Evolutionary conservation across 2,329 filamentous ascomycete species (phyloP).

Genomic region (Teratosphaeria gauchensis): DNA sequence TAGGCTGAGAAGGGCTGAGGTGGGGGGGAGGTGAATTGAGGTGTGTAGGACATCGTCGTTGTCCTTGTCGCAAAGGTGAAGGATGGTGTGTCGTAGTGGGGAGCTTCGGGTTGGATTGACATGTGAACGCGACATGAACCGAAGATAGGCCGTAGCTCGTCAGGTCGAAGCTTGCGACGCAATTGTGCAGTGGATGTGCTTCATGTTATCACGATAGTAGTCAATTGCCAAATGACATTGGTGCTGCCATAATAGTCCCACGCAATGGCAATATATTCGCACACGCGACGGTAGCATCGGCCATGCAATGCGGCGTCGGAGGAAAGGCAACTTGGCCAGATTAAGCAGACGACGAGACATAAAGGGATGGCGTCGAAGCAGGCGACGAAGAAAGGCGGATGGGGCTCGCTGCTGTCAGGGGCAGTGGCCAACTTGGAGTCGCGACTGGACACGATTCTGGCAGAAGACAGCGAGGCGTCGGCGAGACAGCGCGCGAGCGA

Average conservation of each 20-base stretch:
- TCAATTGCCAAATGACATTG: too few relatives aligned
- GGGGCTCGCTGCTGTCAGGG: slow-evolving; percentile 62
- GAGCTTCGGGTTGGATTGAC: neutral
- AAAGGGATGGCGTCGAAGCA: slow-evolving; percentile 3
- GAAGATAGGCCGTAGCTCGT: neutral
- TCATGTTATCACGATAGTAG: neutral
- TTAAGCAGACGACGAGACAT: neutral
- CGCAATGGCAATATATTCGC: neutral
- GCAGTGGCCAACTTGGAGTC: slow-evolving; percentile 92
- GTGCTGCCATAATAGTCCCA: neutral
- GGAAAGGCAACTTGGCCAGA: slow-evolving; percentile 5
- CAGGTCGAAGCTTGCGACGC: neutral
- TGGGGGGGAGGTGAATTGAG: slow-evolving; percentile 8
- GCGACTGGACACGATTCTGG: slow-evolving; percentile 79
- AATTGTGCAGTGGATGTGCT: neutral
- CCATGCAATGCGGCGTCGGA: slow-evolving; percentile 17
- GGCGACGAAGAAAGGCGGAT: slow-evolving; percentile 23
- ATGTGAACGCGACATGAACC: neutral
- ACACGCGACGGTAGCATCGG: slow-evolving; percentile 3
- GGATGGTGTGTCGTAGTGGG: neutral
- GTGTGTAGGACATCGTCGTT: slow-evolving; percentile 13
- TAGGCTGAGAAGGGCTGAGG: slow-evolving; percentile 24
- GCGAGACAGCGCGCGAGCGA: slow-evolving; percentile 33
- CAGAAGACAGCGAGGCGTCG: slow-evolving; percentile 58
- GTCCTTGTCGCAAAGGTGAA: neutral